phyloP scores from a whole-genome alignment of 2,329 filamentous ascomycete genomes.

The Diaporthe vexans region DNA sequence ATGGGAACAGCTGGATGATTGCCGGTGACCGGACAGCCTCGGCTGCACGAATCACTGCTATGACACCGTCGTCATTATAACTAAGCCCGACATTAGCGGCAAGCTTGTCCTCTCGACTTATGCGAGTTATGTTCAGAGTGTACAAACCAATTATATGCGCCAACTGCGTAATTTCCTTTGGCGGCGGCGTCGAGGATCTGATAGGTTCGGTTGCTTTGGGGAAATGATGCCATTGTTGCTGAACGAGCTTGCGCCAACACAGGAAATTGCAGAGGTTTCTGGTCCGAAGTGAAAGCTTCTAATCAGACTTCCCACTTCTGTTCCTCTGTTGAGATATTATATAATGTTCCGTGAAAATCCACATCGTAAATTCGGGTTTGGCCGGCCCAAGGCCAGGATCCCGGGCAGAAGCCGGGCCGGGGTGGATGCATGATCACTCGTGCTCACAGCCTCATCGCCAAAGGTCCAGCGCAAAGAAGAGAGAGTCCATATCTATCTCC shows the following conservation, averaged over 20 bases:
- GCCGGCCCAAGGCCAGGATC: background rate
- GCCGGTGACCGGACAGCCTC: constrained; percentile 71
- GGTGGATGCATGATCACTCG: too few relatives aligned
- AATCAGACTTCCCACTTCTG: background rate
- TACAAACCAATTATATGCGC: constrained; percentile 13
- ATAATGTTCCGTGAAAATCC: background rate
- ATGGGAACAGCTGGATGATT: constrained; percentile 77
- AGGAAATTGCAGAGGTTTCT: background rate
- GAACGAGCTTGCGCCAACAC: too few relatives aligned
- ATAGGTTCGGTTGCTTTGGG: background rate
- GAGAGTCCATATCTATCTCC: too few relatives aligned
- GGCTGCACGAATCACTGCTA: constrained; percentile 72
- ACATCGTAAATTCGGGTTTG: background rate
- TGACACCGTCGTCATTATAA: constrained; percentile 74
- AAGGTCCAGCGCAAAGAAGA: too few relatives aligned
- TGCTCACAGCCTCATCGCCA: too few relatives aligned
- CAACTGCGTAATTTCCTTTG: constrained; percentile 12
- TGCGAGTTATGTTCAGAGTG: background rate
- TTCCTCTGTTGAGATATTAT: background rate
- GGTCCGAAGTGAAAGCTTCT: background rate
- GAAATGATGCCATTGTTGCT: constrained; percentile 1
- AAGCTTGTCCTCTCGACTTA: rapidly evolving
- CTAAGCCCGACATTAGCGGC: background rate
- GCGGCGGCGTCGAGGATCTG: constrained; percentile 21
- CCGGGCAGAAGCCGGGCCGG: constrained; percentile 1